These are phyloP conservation scores for Fusarium sp. DNA, from an alignment of 2,329 filamentous ascomycete species.

Conservation along the genomic window DNA sequence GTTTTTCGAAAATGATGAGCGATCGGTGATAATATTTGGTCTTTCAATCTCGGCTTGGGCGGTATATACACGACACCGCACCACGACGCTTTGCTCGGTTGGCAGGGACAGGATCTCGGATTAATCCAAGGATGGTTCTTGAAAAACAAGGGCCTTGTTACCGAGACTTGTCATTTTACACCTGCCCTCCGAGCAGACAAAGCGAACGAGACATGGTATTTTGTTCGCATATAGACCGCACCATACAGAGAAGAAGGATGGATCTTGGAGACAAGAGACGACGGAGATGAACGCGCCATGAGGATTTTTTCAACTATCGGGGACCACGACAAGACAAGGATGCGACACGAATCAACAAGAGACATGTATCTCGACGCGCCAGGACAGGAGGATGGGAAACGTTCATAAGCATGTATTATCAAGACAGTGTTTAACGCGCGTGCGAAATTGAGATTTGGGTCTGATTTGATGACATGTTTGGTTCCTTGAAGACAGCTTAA, in stretches of 20 bases:
- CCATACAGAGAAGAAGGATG: slow-evolving; percentile 23
- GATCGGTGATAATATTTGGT: slow-evolving; percentile 38
- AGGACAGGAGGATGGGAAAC: slow-evolving; percentile 30
- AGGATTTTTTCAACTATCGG: slow-evolving; percentile 26
- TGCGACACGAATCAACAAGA: slow-evolving; percentile 33
- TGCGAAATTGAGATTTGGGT: slow-evolving; percentile 32
- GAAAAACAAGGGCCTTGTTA: slow-evolving; percentile 25
- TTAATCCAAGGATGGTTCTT: slow-evolving; percentile 24
- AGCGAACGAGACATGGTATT: slow-evolving; percentile 31
- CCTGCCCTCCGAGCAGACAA: background rate
- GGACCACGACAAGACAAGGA: slow-evolving; percentile 25
- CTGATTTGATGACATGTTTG: slow-evolving; percentile 11
- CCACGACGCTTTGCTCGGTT: slow-evolving; percentile 10
- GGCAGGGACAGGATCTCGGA: background rate
- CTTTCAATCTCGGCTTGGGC: slow-evolving; percentile 29
- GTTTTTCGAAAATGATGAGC: slow-evolving; percentile 34
- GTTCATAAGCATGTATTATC: slow-evolving; percentile 42
- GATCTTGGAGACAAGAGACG: slow-evolving; percentile 29
- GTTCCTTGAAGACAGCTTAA: background rate
- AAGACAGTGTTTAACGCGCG: slow-evolving; percentile 28
- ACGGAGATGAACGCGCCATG: slow-evolving; percentile 25
- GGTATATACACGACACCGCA: slow-evolving; percentile 24
- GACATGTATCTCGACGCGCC: slow-evolving; percentile 30
- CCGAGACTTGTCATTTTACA: background rate
- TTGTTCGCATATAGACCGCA: slow-evolving; percentile 42